A percentile compares a stretch with the other conserved stretches of the same genome.
These are phyloP conservation scores for Ulvella scutata DNA, from an alignment of 139 green algal genomes.

Conservation along the genomic window DNA sequence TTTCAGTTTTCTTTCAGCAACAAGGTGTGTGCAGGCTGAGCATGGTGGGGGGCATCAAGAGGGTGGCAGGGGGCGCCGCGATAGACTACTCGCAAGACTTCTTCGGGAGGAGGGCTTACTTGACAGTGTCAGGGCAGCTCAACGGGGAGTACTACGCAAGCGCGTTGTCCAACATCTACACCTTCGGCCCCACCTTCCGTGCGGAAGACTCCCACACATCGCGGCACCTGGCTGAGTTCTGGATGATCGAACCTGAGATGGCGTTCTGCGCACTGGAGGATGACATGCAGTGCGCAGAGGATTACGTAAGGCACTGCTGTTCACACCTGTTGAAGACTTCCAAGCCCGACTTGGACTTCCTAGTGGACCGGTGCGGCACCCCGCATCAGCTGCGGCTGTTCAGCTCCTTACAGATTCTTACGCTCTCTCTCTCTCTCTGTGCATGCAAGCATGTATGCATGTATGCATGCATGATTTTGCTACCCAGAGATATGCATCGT, in stretches of 20 bases:
- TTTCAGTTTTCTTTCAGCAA: too few relatives aligned
- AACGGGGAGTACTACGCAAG: conserved; percentile 81
- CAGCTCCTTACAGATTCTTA: too few relatives aligned
- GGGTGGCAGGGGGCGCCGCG: conserved; percentile 17
- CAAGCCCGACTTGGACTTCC: conserved; percentile 31
- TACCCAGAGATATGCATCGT: too few relatives aligned
- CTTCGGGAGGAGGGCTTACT: conserved; percentile 73
- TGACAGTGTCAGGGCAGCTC: conserved; percentile 92
- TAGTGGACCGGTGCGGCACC: conserved; percentile 12
- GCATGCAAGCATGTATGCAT: neutral
- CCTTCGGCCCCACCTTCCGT: conserved; percentile 89
- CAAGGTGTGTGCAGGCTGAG: conserved; percentile 4
- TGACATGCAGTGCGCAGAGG: conserved; percentile 86
- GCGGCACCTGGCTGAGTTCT: conserved; percentile 95
- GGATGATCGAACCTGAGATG: conserved; percentile 99
- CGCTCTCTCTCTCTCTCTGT: neutral
- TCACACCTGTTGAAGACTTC: conserved; percentile 53
- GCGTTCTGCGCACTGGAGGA: conserved; percentile 74
- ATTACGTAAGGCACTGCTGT: conserved; percentile 79
- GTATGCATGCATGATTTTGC: neutral
- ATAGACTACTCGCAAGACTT: conserved; percentile 93
- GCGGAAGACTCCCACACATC: conserved; percentile 87
- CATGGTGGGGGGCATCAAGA: conserved; percentile 30
- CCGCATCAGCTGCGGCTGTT: too few relatives aligned
- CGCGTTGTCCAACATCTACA: conserved; percentile 79